phyloP scores from a whole-genome alignment of 768 basidiomycete genomes.

The Kwoniella mangroviensis region DNA sequence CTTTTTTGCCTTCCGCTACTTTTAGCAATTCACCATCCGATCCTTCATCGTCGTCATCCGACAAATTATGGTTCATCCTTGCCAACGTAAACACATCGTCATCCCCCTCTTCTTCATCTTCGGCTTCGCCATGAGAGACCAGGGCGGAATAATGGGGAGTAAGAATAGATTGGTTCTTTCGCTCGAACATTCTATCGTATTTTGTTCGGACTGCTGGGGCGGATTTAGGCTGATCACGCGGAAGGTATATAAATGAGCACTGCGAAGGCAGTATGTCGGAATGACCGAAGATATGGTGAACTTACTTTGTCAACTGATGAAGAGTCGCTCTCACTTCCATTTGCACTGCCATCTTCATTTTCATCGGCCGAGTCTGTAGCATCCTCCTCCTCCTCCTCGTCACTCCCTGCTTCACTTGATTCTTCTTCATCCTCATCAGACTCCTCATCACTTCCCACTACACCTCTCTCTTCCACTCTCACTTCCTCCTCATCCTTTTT shows the following conservation, averaged over 20 bases:
- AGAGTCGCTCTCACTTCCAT: conserved; percentile 20
- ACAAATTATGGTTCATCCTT: conserved; percentile 81
- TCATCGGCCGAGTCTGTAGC: conserved; percentile 14
- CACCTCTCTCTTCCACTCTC: conserved; percentile 24
- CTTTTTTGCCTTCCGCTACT: conserved; percentile 2
- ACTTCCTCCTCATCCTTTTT: conserved; percentile 35
- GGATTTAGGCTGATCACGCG: conserved; percentile 4
- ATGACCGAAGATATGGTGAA: neutral
- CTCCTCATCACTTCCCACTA: conserved; percentile 36
- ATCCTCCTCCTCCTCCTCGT: conserved; percentile 29
- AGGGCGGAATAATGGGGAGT: conserved; percentile 89
- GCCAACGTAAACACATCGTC: conserved; percentile 90
- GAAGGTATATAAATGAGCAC: too few relatives aligned
- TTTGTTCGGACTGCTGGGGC: conserved; percentile 69
- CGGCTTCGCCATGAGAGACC: conserved; percentile 66
- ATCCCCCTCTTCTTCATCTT: conserved; percentile 57
- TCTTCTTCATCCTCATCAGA: conserved; percentile 35
- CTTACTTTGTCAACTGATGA: conserved; percentile 16
- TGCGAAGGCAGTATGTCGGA: too few relatives aligned
- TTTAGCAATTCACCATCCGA: conserved; percentile 36
- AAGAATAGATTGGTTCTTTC: conserved; percentile 90
- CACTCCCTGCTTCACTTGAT: conserved; percentile 24
- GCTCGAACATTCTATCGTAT: conserved; percentile 96
- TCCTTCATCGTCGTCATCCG: conserved; percentile 45
- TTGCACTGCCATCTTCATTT: conserved; percentile 15